Percentiles rank a stretch among this genome's conserved stretches.
Evolutionary conservation across 1,139 yeast genomes (phyloP).

Genomic region (Hyphopichia pseudoburtonii): DNA sequence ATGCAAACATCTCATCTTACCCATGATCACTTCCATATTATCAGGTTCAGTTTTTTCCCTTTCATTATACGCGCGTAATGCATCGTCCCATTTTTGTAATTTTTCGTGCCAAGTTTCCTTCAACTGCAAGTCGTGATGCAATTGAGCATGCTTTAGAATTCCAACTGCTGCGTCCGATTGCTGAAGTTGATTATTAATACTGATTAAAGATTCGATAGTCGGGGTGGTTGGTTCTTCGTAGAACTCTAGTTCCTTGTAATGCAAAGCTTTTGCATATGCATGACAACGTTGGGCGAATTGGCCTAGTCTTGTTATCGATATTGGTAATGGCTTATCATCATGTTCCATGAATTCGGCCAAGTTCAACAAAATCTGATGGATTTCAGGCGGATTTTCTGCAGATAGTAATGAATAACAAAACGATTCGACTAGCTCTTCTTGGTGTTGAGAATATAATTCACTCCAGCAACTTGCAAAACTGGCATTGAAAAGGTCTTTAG

Average conservation of each 20-base stretch:
- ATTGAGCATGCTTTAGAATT: slow-evolving; percentile 90
- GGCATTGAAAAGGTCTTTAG: slow-evolving; percentile 89
- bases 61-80: slow-evolving; percentile 82
- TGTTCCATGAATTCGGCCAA: slow-evolving; percentile 97
- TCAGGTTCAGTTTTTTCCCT: slow-evolving; percentile 59
- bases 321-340: slow-evolving; percentile 91
- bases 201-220: slow-evolving; percentile 87
- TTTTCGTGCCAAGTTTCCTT: slow-evolving; percentile 98
- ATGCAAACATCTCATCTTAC: slow-evolving; percentile 96
- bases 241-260: slow-evolving; percentile 92
- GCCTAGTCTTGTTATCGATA: slow-evolving; percentile 84
- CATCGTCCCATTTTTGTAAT: slow-evolving; percentile 97
- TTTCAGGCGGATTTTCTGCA: slow-evolving; percentile 93
- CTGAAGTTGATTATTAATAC: slow-evolving; percentile 90
- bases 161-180: slow-evolving; percentile 99
- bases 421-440: slow-evolving; percentile 84
- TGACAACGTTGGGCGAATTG: slow-evolving; percentile 94
- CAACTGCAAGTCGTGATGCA: slow-evolving; percentile 86
- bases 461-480: slow-evolving; percentile 97
- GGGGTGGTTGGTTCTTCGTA: slow-evolving; percentile 91
- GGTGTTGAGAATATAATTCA: slow-evolving; percentile 87
- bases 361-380: slow-evolving; percentile 83
- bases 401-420: slow-evolving; percentile 86
- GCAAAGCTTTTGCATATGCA: slow-evolving; percentile 96
- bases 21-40: slow-evolving; percentile 83